Evolutionary conservation across 768 basidiomycete species (phyloP), one percentile per base, ranked within the genome.

Genomic region (Leucogyrophana mollusca): DNA sequence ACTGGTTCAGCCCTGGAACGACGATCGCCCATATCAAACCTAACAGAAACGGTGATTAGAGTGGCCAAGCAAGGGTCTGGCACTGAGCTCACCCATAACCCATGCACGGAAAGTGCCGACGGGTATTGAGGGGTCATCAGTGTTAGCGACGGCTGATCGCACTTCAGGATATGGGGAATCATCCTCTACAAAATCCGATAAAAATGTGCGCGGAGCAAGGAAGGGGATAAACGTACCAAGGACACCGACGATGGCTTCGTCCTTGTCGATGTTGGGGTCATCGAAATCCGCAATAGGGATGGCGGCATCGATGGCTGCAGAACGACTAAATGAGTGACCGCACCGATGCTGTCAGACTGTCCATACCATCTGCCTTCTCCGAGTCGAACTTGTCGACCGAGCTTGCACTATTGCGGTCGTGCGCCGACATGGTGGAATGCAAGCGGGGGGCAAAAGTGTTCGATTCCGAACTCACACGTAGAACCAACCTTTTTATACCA

Each of bases 121-220:
- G 5, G 80, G 80, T 74, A 83, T 83, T 34, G 68, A 60, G 8
- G 75, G 76, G 59, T 84, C 83, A 56, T 85, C 83, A 34, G 73
- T 78, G 60, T 82, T 83, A 21, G 79, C 78, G 11, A 85, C 82
- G 17, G 83, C 82, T 9, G 83, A 79, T 40, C 83, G 77, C 11
- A 85, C 83, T 59, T 88, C 87, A 17, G 83, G 83, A 58, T 88
- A 88, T 6, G 87, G 86, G 18, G 84, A 86, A 61, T 87, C 85
- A 53, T 87, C 82, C 52, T 71, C 72, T 59, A 47, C 27, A 18
- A 14, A 44, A 6, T 22, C 14, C 34, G 4, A 8, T 45, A 41
- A 37, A 7, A 2, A 22, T 24, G 16, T 36, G 21, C 27, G 10
- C 22, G 3, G 10, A 23, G 27, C 10, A 45, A 14, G 2, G 10